Percentiles rank a stretch among this genome's conserved stretches.
Conservation (phyloP, 2,329 filamentous ascomycete genomes). For the Diaporthe sp. region DNA sequence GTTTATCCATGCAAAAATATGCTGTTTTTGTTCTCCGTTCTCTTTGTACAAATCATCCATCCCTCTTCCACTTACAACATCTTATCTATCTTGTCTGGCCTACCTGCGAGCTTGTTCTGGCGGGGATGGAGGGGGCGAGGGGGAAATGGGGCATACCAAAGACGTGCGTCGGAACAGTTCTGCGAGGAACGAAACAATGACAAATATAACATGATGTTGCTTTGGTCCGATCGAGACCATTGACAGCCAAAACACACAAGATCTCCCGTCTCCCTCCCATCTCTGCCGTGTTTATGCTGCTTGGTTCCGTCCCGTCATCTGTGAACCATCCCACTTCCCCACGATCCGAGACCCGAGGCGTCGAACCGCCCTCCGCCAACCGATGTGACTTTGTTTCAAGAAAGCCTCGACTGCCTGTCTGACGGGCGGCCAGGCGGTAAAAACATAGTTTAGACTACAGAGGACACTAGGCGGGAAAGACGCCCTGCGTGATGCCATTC, state of each 20-base stretch:
- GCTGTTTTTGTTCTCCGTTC: not conserved
- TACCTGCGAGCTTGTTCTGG: conserved; percentile 17
- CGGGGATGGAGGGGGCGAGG: not conserved
- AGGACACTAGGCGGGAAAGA: conserved; percentile 7
- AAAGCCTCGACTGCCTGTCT: not conserved
- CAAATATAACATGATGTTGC: conserved; percentile 28
- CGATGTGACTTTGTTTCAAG: conserved; percentile 22
- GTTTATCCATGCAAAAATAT: not conserved
- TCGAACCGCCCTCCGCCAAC: not conserved
- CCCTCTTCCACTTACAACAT: not conserved
- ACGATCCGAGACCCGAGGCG: not conserved
- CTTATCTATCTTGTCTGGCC: not conserved
- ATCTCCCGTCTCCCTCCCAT: not conserved
- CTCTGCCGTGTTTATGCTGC: not conserved
- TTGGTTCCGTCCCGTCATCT: conserved; percentile 10
- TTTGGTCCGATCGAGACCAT: conserved; percentile 27
- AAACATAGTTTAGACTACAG: conserved; percentile 21
- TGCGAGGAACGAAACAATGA: conserved; percentile 12
- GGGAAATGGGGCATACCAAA: not conserved
- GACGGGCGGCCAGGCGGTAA: not conserved
- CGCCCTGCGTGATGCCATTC: conserved; percentile 8
- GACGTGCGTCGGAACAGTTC: conserved; percentile 20
- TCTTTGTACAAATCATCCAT: conserved; percentile 20
- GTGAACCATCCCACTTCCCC: conserved; percentile 4
- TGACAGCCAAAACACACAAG: conserved; percentile 18